phyloP scores from a whole-genome alignment of 169 alveolate genomes.

The Eimeria acervulina region DNA sequence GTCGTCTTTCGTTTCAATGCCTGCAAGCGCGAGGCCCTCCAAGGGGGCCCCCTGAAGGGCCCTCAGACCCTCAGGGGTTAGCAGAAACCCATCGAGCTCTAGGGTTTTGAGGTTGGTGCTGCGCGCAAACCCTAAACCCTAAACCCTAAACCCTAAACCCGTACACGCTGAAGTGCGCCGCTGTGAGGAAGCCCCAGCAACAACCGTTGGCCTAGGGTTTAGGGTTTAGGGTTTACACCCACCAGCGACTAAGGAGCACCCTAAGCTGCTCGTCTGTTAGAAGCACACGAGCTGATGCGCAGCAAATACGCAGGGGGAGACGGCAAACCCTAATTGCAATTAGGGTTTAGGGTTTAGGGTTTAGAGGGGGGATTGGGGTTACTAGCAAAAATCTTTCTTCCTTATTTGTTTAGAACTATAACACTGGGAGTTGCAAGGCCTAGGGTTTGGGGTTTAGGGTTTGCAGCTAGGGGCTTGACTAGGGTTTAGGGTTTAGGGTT shows the following conservation, averaged over 20 bases:
- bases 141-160: conserved; percentile 43
- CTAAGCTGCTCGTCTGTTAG: conserved; percentile 18
- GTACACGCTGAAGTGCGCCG: neutral
- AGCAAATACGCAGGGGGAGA: neutral
- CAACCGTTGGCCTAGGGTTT: conserved; percentile 7
- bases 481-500: conserved; percentile 25
- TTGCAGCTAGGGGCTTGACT: neutral
- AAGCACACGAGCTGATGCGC: neutral
- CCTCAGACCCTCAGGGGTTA: conserved; percentile 7
- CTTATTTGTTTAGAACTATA: neutral
- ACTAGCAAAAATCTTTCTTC: no score
- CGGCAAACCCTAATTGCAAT: neutral
- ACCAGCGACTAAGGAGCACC: neutral
- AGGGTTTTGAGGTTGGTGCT: conserved; percentile 32
- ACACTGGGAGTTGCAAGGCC: neutral
- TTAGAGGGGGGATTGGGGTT: conserved; percentile 13
- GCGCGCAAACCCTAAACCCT: conserved; percentile 20
- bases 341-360: conserved; percentile 21
- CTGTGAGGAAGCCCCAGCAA: neutral
- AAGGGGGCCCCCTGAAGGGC: conserved; percentile 61
- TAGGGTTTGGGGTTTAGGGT: conserved; percentile 31
- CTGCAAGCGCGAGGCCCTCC: conserved; percentile 41
- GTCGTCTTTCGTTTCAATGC: conserved; percentile 12
- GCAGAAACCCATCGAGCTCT: conserved; percentile 15
- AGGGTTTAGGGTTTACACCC: conserved; percentile 32